Base-by-base conservation (phyloP, 192 early-diverging fungal genomes). In the Podila horticola region DNA sequence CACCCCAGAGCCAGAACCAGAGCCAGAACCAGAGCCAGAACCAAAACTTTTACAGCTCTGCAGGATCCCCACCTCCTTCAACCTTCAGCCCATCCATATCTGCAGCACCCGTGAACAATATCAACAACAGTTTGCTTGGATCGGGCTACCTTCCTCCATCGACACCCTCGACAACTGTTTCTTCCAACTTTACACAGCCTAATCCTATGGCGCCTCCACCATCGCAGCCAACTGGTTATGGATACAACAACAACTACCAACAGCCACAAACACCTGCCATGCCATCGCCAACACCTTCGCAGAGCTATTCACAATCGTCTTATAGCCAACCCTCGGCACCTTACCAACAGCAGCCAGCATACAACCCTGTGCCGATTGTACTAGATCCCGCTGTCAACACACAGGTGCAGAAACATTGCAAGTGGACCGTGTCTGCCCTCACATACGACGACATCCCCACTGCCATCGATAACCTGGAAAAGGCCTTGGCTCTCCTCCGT, bases 371-470 rank as follows among this genome's bases (percentile, higher is more conserved):
- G 62, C 57, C 60, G 0, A 57, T 63, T 33, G 62, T 75, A 31
- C 57, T 93, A 22, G 90, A 90, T 49, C 85, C 91, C 17, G 58
- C 68, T 2, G 88, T 88, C 17, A 85, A 91, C 8, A 86, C 89
- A 15, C 71, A 79, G 2, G 96, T 96, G 1, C 94, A 96, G 64
- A 99, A 99, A 84, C 87, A 91, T 52, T 89, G 95, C 13, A 92
- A 94, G 66, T 98, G 93, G 88, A 97, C 97, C 4, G 94, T 96
- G 73, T 97, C 95, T 72, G 94, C 98, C 5, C 72, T 99, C 20
- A 93, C 97, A 66, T 99, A 97, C 71, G 97, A 97, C 68, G 97
- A 99, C 84, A 89, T 98, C 19, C 79, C 87, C 5, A 95, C 94
- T 0, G 96, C 97, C 7, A 86, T 96, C n/a, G 84, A 89, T 8